These are phyloP conservation scores for Xylaria sp. DNA, from an alignment of 2,329 filamentous ascomycete species.

Conservation along the genomic window DNA sequence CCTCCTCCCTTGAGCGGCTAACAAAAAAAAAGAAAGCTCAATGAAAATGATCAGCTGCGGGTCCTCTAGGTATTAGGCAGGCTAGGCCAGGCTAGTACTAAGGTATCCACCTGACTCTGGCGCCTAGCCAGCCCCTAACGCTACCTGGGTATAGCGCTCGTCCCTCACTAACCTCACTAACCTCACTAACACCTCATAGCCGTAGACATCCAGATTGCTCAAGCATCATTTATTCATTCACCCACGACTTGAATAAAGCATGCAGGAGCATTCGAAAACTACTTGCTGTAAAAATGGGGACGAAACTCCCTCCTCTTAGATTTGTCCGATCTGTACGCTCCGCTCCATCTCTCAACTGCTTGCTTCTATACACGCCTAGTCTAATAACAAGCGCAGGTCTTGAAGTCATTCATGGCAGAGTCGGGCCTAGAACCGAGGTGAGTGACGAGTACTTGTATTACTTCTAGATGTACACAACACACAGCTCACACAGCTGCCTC, in stretches of 20 bases:
- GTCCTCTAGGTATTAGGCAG: no score
- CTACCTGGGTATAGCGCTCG: background rate
- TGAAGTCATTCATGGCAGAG: slow-evolving; percentile 83
- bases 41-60: background rate
- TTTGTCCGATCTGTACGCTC: slow-evolving; percentile 68
- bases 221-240: no score
- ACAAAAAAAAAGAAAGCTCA: slow-evolving; percentile 5
- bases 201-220: no score
- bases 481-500: background rate
- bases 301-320: slow-evolving; percentile 58
- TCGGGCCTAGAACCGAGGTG: slow-evolving; percentile 91
- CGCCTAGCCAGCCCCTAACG: no score
- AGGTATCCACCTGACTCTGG: background rate
- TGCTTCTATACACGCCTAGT: background rate
- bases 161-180: background rate
- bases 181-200: background rate
- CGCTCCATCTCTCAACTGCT: background rate
- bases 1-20: background rate
- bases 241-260: no score
- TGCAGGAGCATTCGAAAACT: background rate
- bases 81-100: background rate
- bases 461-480: background rate
- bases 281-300: slow-evolving; percentile 29
- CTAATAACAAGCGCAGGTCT: slow-evolving; percentile 61
- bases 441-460: slow-evolving; percentile 30